phyloP scores from a whole-genome alignment of 371 early-diverging fungal species.

The Actinomortierella wolfii region DNA sequence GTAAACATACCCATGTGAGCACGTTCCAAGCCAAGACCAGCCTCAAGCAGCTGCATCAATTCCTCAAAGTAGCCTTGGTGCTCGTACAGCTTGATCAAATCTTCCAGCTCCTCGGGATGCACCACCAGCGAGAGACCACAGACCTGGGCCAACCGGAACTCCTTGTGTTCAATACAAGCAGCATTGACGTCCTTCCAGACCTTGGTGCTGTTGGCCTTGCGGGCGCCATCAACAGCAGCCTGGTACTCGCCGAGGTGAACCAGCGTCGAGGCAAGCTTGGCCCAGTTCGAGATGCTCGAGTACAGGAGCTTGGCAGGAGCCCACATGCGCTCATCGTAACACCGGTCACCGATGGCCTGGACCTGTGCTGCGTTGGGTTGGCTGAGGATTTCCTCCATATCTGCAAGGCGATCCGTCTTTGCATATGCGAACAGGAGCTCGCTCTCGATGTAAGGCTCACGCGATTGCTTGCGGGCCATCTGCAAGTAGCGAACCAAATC shows the following conservation, averaged over 20 bases:
- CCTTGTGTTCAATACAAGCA: slow-evolving; percentile 91
- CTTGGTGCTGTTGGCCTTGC: slow-evolving; percentile 94
- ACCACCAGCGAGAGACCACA: slow-evolving; percentile 96
- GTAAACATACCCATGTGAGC: slow-evolving; percentile 99
- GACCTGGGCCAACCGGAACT: slow-evolving; percentile 96
- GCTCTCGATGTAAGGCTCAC: slow-evolving; percentile 92
- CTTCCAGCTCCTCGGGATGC: slow-evolving; percentile 95
- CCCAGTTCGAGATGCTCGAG: slow-evolving; percentile 94
- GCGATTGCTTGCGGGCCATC: slow-evolving; percentile 91
- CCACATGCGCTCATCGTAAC: slow-evolving; percentile 89
- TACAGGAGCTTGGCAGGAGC: slow-evolving; percentile 95
- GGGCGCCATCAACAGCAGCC: slow-evolving; percentile 96
- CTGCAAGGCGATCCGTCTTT: slow-evolving; percentile 88
- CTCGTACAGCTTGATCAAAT: slow-evolving; percentile 88
- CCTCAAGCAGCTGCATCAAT: slow-evolving; percentile 87
- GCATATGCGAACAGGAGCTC: slow-evolving; percentile 95
- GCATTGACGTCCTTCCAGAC: slow-evolving; percentile 98
- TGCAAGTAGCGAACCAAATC: slow-evolving; percentile 91
- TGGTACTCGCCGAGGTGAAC: slow-evolving; percentile 94
- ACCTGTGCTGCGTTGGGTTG: slow-evolving; percentile 94
- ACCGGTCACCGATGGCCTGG: slow-evolving; percentile 93
- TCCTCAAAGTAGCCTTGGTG: slow-evolving; percentile 88
- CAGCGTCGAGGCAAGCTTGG: slow-evolving; percentile 92
- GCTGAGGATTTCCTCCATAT: slow-evolving; percentile 91
- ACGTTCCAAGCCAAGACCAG: slow-evolving; percentile 92